Evolutionary conservation across 257 asterid genomes (phyloP), one percentile per base, ranked within the genome.

Genomic region (Scutellaria minor): DNA sequence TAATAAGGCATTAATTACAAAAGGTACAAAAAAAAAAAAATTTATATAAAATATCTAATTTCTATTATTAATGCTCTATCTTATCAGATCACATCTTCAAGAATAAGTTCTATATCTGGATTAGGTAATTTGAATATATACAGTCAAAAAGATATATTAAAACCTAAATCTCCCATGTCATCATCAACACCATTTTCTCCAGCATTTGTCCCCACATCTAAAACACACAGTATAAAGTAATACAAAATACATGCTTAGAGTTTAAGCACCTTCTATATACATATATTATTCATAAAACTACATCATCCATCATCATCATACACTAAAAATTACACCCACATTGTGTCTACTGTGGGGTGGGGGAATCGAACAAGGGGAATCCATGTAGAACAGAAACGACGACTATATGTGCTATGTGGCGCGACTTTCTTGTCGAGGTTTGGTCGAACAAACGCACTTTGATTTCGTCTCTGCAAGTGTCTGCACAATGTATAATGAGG

Each of bases 401-500:
- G 68, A 14, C 57, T 61, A 53, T 13, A 12, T 7, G 9, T 4
- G 22, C 52, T 69, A 74, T 55, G 52, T 40, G 37, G 55, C 4
- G 7, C 41, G 82, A n/a, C 27, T 22, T 7, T 69, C 42, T 39
- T 76, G 63, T 27, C 73, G 75, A 57, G 70, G 71, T n/a, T 70
- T 77, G 61, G 52, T 74, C 6, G 85, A 65, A 65, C 98, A 92
- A 5, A 67, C 75, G 75, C 98, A 92, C 60, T 79, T 90, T 7
- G 97, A 87, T 78, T 69, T 85, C 41, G 78, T 83, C 6, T 88
- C 97, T 46, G 80, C 72, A 71, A 92, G 90, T 27, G 85, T 82
- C 97, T 90, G 76, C 80, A 82, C 66, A 58, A 60, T 52, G 64
- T 73, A 39, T 73, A 39, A 66, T 44, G 65, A 44, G 39, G 24